These are phyloP conservation scores for Eimeria falciformis DNA, from an alignment of 169 alveolate genomes.

Conservation along the genomic window DNA sequence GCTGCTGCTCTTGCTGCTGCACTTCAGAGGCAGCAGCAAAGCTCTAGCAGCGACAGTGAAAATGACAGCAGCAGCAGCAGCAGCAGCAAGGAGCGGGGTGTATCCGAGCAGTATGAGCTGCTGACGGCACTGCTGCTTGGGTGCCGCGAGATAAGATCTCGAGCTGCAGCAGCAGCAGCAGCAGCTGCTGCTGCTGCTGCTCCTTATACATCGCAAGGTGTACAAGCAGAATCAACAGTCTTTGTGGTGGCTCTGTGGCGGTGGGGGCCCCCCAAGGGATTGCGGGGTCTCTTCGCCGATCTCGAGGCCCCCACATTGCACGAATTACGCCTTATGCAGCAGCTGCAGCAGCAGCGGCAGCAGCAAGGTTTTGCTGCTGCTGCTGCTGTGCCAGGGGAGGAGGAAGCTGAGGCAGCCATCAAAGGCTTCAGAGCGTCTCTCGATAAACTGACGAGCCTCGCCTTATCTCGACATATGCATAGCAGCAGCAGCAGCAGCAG, in stretches of 20 bases:
- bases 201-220: not conserved
- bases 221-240: not conserved
- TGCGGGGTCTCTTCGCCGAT: not conserved
- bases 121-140: not conserved
- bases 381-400: not conserved
- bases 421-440: not conserved
- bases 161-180: not conserved
- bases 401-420: not conserved
- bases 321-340: not conserved
- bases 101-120: not conserved
- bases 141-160: not conserved
- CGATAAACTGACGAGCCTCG: not conserved
- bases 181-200: constrained; percentile 33
- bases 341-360: constrained; percentile 16
- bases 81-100: not conserved
- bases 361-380: not conserved
- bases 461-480: not conserved
- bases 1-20: not conserved
- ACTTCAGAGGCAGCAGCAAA: not conserved
- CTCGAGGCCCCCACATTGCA: not conserved
- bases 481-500: constrained; percentile 19
- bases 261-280: not conserved
- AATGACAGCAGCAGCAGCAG: constrained; percentile 10
- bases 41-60: not conserved
- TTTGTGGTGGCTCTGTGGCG: not conserved